A percentile compares a stretch with the other conserved stretches of the same genome.
Evolutionary conservation across 1,284 basidiomycete species (phyloP).

Genomic region (Ganoderma lingzhi): DNA sequence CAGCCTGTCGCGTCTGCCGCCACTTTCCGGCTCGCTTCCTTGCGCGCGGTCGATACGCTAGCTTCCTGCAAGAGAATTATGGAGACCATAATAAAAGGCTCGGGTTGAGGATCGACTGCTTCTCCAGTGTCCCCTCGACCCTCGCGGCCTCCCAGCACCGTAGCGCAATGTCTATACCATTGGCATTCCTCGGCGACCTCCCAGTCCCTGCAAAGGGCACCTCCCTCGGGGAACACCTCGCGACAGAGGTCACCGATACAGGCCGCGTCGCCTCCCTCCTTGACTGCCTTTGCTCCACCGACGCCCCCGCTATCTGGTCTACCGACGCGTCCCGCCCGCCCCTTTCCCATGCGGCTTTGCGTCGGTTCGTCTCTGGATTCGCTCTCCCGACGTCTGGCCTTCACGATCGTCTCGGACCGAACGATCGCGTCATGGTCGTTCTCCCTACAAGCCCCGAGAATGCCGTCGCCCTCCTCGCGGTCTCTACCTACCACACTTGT

Average conservation of each 20-base stretch:
- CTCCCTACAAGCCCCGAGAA: slow-evolving; percentile 34
- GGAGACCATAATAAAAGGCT: background rate
- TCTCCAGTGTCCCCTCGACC: slow-evolving; percentile 21
- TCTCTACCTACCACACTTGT: slow-evolving; percentile 31
- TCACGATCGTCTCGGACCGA: slow-evolving; percentile 23
- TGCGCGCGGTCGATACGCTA: background rate
- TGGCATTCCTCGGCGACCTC: slow-evolving; percentile 31
- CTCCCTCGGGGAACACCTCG: slow-evolving; percentile 31
- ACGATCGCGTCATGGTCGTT: slow-evolving; percentile 32
- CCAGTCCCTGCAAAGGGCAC: slow-evolving; percentile 18
- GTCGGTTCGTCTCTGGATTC: slow-evolving; percentile 28
- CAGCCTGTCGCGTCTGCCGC: slow-evolving; percentile 11
- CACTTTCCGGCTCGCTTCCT: slow-evolving; percentile 15
- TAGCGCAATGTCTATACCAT: slow-evolving; percentile 28
- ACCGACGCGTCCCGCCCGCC: slow-evolving; percentile 25
- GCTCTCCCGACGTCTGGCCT: slow-evolving; percentile 30
- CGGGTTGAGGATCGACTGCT: background rate
- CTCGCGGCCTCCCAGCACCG: slow-evolving; percentile 12
- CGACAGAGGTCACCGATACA: slow-evolving; percentile 27
- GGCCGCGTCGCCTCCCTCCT: slow-evolving; percentile 29
- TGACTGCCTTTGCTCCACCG: slow-evolving; percentile 29
- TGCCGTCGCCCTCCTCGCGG: slow-evolving; percentile 30
- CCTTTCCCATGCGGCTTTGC: slow-evolving; percentile 28
- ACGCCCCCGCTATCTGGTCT: slow-evolving; percentile 31
- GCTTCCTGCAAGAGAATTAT: slow-evolving; percentile 1